Conservation (phyloP, 2,329 filamentous ascomycete genomes). For the Calonectria hongkongensis region DNA sequence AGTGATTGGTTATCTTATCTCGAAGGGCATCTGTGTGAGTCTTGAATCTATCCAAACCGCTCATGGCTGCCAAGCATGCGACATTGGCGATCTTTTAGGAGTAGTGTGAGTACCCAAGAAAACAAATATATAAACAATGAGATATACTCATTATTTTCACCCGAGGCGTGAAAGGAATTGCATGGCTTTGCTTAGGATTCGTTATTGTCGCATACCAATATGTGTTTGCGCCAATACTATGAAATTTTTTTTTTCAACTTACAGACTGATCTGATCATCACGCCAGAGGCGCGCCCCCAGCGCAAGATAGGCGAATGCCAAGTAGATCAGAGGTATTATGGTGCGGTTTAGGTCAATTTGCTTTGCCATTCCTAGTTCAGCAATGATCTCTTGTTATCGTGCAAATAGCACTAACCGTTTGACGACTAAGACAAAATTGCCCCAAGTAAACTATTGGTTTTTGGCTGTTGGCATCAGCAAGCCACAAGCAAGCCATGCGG, state of each 20-base stretch:
- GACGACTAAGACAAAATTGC: neutral
- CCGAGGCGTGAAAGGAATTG: no score
- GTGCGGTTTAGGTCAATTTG: neutral
- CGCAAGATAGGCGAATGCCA: neutral
- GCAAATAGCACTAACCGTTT: neutral
- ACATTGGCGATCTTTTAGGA: no score
- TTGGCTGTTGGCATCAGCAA: neutral
- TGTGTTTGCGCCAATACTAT: neutral
- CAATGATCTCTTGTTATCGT: neutral
- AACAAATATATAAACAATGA: neutral
- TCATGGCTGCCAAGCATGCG: no score
- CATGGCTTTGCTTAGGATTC: no score
- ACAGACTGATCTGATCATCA: no score
- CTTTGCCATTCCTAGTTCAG: neutral
- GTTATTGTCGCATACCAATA: neutral
- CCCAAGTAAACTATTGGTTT: neutral
- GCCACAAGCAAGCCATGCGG: constrained; percentile 10
- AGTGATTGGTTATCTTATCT: no score
- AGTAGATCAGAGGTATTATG: neutral
- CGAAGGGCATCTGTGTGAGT: no score
- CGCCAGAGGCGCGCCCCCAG: neutral
- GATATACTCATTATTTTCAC: no score
- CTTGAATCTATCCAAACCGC: no score
- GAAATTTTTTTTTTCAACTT: neutral
- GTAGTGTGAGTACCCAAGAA: neutral